Conservation (phyloP, 345 rosid genomes). For the Citropsis articulata region DNA sequence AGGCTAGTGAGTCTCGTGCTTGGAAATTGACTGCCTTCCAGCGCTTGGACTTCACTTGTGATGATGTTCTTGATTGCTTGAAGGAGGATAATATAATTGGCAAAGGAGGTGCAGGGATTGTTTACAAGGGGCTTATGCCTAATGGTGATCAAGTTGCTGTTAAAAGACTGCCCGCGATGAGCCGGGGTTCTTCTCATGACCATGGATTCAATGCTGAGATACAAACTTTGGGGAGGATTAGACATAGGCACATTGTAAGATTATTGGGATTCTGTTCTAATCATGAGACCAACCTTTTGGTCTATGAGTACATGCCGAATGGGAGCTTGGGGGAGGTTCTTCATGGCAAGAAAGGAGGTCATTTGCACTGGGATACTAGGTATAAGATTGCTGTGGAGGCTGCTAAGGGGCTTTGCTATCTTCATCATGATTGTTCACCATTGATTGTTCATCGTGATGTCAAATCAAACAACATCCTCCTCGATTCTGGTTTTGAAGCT, state of each 20-base stretch:
- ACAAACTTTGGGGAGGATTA: slow-evolving; percentile 81
- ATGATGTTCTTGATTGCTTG: slow-evolving; percentile 75
- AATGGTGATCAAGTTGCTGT: slow-evolving; percentile 81
- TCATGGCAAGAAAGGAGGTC: slow-evolving; percentile 92
- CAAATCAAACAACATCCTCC: slow-evolving; percentile 82
- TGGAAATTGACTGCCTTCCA: slow-evolving; percentile 98
- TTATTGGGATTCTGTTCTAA: slow-evolving; percentile 83
- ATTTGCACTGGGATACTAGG: slow-evolving; percentile 84
- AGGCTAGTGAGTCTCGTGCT: slow-evolving; percentile 77
- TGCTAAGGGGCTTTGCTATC: slow-evolving; percentile 85
- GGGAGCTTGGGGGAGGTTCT: slow-evolving; percentile 90
- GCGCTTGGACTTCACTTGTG: slow-evolving; percentile 79
- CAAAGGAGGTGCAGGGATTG: slow-evolving; percentile 94
- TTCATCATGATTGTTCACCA: slow-evolving; percentile 88
- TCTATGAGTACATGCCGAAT: slow-evolving; percentile 87
- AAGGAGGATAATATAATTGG: slow-evolving; percentile 92
- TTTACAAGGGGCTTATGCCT: slow-evolving; percentile 76
- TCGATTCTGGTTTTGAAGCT: slow-evolving; percentile 79
- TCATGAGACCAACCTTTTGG: slow-evolving; percentile 86
- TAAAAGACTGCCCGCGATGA: slow-evolving; percentile 73
- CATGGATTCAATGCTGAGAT: slow-evolving; percentile 97
- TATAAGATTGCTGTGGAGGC: slow-evolving; percentile 84
- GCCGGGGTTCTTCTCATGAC: slow-evolving; percentile 89
- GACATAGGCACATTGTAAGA: slow-evolving; percentile 86
- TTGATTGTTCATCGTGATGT: slow-evolving; percentile 86